Evolutionary conservation across 2,329 filamentous ascomycete genomes (phyloP).

Genomic region (Botrytis deweyae): DNA sequence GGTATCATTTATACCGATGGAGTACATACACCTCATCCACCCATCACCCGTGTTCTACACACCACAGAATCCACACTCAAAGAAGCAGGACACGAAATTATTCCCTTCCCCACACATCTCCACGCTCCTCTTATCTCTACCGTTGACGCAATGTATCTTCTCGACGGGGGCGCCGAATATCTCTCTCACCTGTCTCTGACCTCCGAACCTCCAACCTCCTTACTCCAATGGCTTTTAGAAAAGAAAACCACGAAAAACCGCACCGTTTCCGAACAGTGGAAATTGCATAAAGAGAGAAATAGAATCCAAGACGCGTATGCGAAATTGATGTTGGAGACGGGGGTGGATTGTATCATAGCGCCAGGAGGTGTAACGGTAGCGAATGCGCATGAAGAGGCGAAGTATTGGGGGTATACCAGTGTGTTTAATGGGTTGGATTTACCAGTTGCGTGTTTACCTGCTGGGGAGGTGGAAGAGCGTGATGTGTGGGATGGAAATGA

Average conservation of each 20-base stretch:
- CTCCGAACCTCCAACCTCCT: slow-evolving; percentile 25
- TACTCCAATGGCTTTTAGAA: slow-evolving; percentile 30
- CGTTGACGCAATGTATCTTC: slow-evolving; percentile 4
- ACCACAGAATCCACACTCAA: not conserved
- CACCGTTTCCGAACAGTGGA: not conserved
- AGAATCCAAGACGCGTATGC: slow-evolving; percentile 30
- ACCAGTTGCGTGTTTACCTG: slow-evolving; percentile 19
- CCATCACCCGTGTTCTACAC: slow-evolving; percentile 7
- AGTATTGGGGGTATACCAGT: slow-evolving; percentile 26
- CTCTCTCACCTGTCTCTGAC: slow-evolving; percentile 22
- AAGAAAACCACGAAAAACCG: not conserved
- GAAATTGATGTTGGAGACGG: slow-evolving; percentile 30
- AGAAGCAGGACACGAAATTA: not conserved
- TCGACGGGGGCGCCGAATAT: slow-evolving; percentile 29
- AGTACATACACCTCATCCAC: slow-evolving; percentile 26
- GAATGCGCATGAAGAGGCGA: slow-evolving; percentile 18
- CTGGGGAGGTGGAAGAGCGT: not conserved
- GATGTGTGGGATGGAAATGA: not conserved
- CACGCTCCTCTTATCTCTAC: not conserved
- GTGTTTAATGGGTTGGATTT: slow-evolving; percentile 26
- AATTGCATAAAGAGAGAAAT: slow-evolving; percentile 37
- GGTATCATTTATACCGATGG: slow-evolving; percentile 35
- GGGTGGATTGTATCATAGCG: slow-evolving; percentile 22
- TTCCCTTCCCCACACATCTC: not conserved
- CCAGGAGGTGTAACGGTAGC: slow-evolving; percentile 21